phyloP scores from a whole-genome alignment of 441 rosid genomes.

The Geranium incanum region DNA sequence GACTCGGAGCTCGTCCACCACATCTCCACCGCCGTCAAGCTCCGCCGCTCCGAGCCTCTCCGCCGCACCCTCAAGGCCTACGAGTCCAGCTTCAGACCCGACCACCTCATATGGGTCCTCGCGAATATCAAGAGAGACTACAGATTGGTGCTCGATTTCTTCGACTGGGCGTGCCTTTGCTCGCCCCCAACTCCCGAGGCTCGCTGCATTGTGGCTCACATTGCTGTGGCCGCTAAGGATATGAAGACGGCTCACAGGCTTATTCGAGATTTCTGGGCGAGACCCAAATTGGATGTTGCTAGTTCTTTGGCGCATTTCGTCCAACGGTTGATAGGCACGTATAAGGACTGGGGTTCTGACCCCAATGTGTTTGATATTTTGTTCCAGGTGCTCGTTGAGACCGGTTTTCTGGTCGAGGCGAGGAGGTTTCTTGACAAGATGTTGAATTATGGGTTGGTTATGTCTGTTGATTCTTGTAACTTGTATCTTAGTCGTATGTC shows the following conservation, averaged over 20 bases:
- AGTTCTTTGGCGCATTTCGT: constrained; percentile 43
- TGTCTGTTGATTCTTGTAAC: constrained; percentile 78
- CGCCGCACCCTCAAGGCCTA: constrained; percentile 50
- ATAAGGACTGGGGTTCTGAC: constrained; percentile 85
- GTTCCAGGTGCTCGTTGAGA: constrained; percentile 69
- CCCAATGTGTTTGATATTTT: constrained; percentile 68
- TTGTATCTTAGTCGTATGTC: constrained; percentile 54
- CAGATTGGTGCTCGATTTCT: constrained; percentile 60
- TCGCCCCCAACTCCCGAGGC: constrained; percentile 64
- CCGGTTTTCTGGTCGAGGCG: constrained; percentile 57
- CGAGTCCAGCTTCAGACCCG: constrained; percentile 59
- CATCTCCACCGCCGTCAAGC: constrained; percentile 55
- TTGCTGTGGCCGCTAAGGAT: constrained; percentile 64
- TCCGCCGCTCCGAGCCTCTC: constrained; percentile 56
- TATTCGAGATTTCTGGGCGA: constrained; percentile 54
- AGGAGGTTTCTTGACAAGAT: constrained; percentile 60
- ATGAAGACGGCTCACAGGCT: constrained; percentile 43
- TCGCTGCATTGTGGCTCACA: constrained; percentile 49
- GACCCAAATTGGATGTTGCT: constrained; percentile 43
- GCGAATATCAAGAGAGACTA: constrained; percentile 67
- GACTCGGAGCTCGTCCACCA: constrained; percentile 67
- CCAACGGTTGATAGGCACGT: constrained; percentile 59
- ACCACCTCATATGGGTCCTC: constrained; percentile 82
- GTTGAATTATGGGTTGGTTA: constrained; percentile 63
- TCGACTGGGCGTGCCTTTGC: constrained; percentile 64